Percentiles rank a stretch among this genome's conserved stretches.
Evolutionary conservation across 352 stramenopile genomes (phyloP).

Genomic region (Salisapilia sapeloensis): DNA sequence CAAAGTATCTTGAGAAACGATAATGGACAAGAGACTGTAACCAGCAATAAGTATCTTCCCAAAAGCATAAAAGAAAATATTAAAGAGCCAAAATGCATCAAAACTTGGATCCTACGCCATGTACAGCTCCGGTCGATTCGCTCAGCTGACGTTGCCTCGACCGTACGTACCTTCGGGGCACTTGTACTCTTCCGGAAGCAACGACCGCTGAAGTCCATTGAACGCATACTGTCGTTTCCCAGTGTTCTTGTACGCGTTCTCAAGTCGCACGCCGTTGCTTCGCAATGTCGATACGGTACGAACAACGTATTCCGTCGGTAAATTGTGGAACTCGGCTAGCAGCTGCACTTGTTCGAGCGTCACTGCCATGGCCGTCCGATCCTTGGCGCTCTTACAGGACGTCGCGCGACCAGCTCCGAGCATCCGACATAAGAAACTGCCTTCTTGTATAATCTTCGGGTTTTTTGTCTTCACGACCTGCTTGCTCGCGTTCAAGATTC

Average conservation of each 20-base stretch:
- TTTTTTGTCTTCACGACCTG: constrained; percentile 61
- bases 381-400: constrained; percentile 93
- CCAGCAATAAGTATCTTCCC: too few relatives aligned
- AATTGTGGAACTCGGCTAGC: constrained; percentile 33
- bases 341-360: constrained; percentile 84
- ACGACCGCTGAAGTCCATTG: constrained; percentile 54
- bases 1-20: too few relatives aligned
- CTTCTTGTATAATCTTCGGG: constrained; percentile 60
- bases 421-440: constrained; percentile 46
- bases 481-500: constrained; percentile 33
- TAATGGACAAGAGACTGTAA: too few relatives aligned
- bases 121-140: background rate
- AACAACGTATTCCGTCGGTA: constrained; percentile 33
- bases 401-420: constrained; percentile 81
- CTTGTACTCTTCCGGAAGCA: constrained; percentile 58
- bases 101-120: too few relatives aligned
- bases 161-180: constrained; percentile 72
- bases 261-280: constrained; percentile 49
- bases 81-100: too few relatives aligned
- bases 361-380: constrained; percentile 92
- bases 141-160: constrained; percentile 50
- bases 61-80: too few relatives aligned
- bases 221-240: constrained; percentile 64
- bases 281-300: constrained; percentile 61
- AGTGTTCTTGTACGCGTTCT: constrained; percentile 64